These are phyloP conservation scores for Exobasidium cylindrosporum DNA, from an alignment of 1,284 basidiomycete species.

Conservation along the genomic window DNA sequence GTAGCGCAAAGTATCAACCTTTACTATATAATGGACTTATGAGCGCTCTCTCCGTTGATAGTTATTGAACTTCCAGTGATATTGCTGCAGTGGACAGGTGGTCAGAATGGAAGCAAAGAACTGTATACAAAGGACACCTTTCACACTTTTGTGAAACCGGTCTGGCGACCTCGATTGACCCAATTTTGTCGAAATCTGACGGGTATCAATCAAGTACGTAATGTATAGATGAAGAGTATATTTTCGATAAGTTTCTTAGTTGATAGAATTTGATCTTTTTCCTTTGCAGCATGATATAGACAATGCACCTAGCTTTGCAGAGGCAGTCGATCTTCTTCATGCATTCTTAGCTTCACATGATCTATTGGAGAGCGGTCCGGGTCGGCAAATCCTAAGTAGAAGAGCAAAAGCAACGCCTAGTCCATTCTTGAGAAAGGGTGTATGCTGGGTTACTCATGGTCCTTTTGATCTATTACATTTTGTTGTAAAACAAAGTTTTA, in stretches of 20 bases:
- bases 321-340: constrained; percentile 65
- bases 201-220: constrained; percentile 85
- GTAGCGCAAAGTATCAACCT: neutral
- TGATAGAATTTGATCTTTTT: constrained; percentile 2
- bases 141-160: constrained; percentile 80
- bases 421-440: constrained; percentile 20
- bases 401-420: neutral
- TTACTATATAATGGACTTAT: neutral
- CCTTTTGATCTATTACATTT: constrained; percentile 74
- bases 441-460: constrained; percentile 60
- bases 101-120: constrained; percentile 18
- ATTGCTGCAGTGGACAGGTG: constrained; percentile 69
- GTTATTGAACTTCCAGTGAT: constrained; percentile 78
- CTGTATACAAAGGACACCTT: constrained; percentile 65
- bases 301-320: constrained; percentile 70
- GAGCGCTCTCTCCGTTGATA: constrained; percentile 2
- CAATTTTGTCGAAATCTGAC: constrained; percentile 82
- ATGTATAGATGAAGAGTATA: no score
- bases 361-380: constrained; percentile 42
- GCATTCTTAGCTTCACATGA: constrained; percentile 64
- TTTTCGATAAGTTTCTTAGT: no score
- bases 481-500: constrained; percentile 71
- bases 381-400: constrained; percentile 12
- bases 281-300: constrained; percentile 71
- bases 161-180: constrained; percentile 76